These are phyloP conservation scores for Pezicula neosporulosa DNA, from an alignment of 2,329 filamentous ascomycete genomes.

Conservation along the genomic window DNA sequence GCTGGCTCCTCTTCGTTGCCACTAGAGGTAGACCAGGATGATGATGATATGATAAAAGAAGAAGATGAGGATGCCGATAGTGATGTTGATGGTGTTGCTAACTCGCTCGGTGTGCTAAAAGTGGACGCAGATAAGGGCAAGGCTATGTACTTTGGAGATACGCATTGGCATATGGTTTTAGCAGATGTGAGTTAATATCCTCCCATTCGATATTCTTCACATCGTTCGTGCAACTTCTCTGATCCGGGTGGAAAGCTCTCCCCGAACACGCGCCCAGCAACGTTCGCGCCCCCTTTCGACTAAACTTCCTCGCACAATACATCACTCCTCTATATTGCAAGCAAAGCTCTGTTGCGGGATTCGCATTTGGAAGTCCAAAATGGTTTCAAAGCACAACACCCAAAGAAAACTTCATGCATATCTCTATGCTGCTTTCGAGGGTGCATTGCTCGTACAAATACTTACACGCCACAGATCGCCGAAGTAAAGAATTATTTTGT, in stretches of 20 bases:
- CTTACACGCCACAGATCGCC: slow-evolving; percentile 55
- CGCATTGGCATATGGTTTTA: slow-evolving; percentile 79
- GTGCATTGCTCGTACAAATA: no score
- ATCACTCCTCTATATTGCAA: not conserved
- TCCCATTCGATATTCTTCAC: slow-evolving; percentile 3
- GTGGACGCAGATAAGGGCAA: slow-evolving; percentile 73
- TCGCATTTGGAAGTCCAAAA: not conserved
- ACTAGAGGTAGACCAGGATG: slow-evolving; percentile 49
- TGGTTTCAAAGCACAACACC: not conserved
- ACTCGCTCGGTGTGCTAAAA: slow-evolving; percentile 77
- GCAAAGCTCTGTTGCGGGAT: no score
- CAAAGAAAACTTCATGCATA: no score
- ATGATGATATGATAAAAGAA: slow-evolving; percentile 50
- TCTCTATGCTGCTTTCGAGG: no score
- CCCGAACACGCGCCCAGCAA: not conserved
- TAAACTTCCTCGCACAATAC: not conserved
- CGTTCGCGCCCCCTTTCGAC: not conserved
- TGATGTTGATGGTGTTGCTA: slow-evolving; percentile 67
- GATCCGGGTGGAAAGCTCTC: not conserved
- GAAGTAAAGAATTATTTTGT: slow-evolving; percentile 92
- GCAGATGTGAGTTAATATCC: slow-evolving; percentile 50
- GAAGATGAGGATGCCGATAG: slow-evolving; percentile 59
- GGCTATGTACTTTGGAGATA: slow-evolving; percentile 76
- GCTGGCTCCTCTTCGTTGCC: slow-evolving; percentile 21
- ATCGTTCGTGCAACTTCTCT: slow-evolving; percentile 5